These are phyloP conservation scores for Cutaneotrichosporon sp. DNA, from an alignment of 1,284 basidiomycete species.

Conservation along the genomic window DNA sequence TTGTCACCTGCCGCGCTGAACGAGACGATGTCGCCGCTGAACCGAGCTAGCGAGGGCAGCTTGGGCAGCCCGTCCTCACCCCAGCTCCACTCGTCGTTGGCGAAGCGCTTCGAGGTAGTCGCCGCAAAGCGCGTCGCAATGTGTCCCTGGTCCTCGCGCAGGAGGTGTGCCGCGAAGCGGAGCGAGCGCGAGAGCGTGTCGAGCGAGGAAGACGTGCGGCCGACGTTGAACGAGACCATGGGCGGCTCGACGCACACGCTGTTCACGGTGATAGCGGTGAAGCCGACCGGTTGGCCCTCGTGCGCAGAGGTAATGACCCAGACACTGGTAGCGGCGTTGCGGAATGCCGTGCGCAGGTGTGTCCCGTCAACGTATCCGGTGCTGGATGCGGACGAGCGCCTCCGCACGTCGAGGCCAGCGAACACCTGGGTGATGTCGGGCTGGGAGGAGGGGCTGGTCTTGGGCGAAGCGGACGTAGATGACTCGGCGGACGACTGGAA, in stretches of 20 bases:
- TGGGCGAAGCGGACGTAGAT: background rate
- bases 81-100: conserved; percentile 16
- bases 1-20: conserved; percentile 22
- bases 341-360: conserved; percentile 17
- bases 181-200: conserved; percentile 18
- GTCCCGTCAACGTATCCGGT: background rate
- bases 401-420: background rate
- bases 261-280: conserved; percentile 25
- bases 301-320: conserved; percentile 20
- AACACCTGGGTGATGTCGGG: conserved; percentile 1
- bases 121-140: conserved; percentile 16
- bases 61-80: conserved; percentile 16
- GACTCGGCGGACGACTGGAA: background rate
- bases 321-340: conserved; percentile 16
- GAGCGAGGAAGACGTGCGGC: conserved; percentile 14
- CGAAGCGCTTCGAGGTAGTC: conserved; percentile 16
- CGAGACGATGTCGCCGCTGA: conserved; percentile 16
- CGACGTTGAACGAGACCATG: conserved; percentile 24
- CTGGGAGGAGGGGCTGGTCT: background rate
- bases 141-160: conserved; percentile 9
- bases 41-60: conserved; percentile 14
- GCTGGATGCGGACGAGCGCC: background rate
- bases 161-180: conserved; percentile 18
- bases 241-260: conserved; percentile 21
- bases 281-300: conserved; percentile 19